phyloP scores from a whole-genome alignment of 2,329 filamentous ascomycete species.

The Diaporthe humulicola region DNA sequence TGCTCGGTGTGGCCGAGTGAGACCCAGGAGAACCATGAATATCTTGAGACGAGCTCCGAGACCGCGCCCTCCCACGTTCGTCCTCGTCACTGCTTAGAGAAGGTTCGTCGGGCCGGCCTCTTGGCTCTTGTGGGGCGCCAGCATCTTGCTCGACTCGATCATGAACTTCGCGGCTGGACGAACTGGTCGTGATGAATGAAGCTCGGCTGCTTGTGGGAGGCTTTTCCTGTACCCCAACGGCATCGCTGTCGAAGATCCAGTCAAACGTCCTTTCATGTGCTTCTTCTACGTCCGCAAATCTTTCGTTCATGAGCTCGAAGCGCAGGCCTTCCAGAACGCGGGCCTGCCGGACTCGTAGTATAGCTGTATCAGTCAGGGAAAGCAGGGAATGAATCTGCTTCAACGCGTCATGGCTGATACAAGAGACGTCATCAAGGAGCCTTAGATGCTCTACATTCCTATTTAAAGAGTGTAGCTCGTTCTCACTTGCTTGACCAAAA shows the following conservation, averaged over 20 bases:
- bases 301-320: constrained; percentile 3
- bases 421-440: not conserved
- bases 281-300: not conserved
- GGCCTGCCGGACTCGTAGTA: constrained; percentile 6
- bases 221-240: not conserved
- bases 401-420: not conserved
- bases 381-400: constrained; percentile 2
- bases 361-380: not conserved
- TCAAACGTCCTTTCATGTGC: constrained; percentile 1
- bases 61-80: not conserved
- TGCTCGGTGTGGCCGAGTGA: not conserved
- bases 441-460: not conserved
- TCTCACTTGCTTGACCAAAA: not conserved
- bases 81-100: not conserved
- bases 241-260: constrained; percentile 1
- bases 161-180: not conserved
- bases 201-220: not conserved
- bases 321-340: not conserved
- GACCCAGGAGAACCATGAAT: not conserved
- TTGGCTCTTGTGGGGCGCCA: not conserved
- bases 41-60: not conserved
- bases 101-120: not conserved
- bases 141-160: not conserved
- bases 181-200: not conserved
- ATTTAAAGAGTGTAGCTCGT: not conserved